phyloP scores from a whole-genome alignment of 169 alveolate species.

The Theileria annulata region DNA sequence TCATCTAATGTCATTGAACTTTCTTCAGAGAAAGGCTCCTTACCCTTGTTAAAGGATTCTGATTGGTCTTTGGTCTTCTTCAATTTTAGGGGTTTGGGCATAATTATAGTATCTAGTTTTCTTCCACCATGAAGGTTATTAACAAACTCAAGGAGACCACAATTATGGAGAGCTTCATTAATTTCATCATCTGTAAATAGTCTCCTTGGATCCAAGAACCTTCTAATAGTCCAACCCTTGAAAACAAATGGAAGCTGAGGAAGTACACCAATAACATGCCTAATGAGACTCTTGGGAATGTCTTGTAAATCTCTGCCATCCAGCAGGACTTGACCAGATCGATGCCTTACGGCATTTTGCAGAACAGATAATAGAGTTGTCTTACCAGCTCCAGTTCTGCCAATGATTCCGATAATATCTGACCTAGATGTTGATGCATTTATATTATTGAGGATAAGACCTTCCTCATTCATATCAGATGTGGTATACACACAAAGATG shows the following conservation, averaged over 20 bases:
- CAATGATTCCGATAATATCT: not conserved
- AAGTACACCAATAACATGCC: slow-evolving; percentile 26
- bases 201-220: slow-evolving; percentile 52
- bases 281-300: slow-evolving; percentile 38
- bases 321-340: not conserved
- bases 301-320: slow-evolving; percentile 6
- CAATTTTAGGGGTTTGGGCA: not conserved
- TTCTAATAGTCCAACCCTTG: slow-evolving; percentile 60
- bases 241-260: slow-evolving; percentile 42
- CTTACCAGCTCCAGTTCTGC: slow-evolving; percentile 9
- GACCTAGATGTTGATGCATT: not conserved
- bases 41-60: not conserved
- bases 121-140: not conserved
- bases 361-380: slow-evolving; percentile 16
- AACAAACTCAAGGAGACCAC: slow-evolving; percentile 33
- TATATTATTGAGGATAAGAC: not conserved
- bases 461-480: not conserved
- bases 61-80: not conserved
- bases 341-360: not conserved
- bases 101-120: not conserved
- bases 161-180: slow-evolving; percentile 31
- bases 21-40: not conserved
- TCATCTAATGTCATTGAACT: not conserved
- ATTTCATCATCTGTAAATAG: slow-evolving; percentile 42
- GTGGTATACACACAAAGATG: slow-evolving; percentile 19